A percentile compares a stretch with the other conserved stretches of the same genome.
phyloP scores from a whole-genome alignment of 1,284 basidiomycete species.

The Apiotrichum porosum region DNA sequence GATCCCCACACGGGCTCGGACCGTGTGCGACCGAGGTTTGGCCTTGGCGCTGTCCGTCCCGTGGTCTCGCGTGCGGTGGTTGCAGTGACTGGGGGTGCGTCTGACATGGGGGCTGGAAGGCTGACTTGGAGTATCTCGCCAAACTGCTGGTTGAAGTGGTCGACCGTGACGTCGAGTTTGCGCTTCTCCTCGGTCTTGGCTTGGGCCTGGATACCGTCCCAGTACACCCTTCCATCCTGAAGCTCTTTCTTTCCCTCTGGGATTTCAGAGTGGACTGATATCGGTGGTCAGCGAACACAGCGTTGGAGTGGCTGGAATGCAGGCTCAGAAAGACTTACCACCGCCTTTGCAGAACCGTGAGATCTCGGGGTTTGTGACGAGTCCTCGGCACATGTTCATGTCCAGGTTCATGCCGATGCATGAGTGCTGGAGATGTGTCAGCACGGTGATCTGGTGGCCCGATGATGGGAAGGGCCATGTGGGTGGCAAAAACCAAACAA shows the following conservation, averaged over 20 bases:
- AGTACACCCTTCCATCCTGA: too few relatives aligned
- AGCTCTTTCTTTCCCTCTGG: too few relatives aligned
- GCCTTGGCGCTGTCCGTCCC: too few relatives aligned
- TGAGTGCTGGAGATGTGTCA: slow-evolving; percentile 1
- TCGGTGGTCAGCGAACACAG: not conserved
- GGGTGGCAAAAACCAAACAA: too few relatives aligned
- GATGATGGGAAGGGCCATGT: too few relatives aligned
- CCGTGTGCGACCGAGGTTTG: not conserved
- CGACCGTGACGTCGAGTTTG: slow-evolving; percentile 2
- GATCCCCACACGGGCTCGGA: not conserved
- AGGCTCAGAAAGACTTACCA: slow-evolving; percentile 17
- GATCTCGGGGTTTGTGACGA: slow-evolving; percentile 7
- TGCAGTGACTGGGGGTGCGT: too few relatives aligned
- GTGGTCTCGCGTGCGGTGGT: too few relatives aligned
- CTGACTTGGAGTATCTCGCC: not conserved
- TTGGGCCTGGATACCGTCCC: too few relatives aligned
- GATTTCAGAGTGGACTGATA: not conserved
- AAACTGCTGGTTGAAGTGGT: not conserved
- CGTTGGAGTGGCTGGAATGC: too few relatives aligned
- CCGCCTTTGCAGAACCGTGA: slow-evolving; percentile 16
- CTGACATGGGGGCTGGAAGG: too few relatives aligned
- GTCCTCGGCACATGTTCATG: not conserved
- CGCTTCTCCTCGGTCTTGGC: slow-evolving; percentile 13
- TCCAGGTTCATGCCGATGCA: slow-evolving; percentile 18
- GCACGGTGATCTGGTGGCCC: not conserved